Evolutionary conservation across 495 filamentous ascomycete genomes (phyloP).

Genomic region (Neurospora sp.): DNA sequence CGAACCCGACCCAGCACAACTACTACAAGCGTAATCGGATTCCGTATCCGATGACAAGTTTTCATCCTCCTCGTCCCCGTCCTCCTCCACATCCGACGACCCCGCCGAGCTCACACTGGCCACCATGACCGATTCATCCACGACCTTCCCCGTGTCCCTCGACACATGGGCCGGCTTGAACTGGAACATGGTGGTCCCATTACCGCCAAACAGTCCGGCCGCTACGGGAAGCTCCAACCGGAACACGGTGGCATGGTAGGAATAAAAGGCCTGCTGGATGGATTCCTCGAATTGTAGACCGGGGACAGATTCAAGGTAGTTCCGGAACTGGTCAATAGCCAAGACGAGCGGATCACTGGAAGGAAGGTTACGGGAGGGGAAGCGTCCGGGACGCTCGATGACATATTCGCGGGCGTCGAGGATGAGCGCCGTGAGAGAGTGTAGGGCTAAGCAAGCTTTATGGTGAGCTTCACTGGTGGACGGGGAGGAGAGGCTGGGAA

Average conservation of each 20-base stretch:
- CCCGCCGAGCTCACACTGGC: not conserved
- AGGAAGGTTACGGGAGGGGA: not conserved
- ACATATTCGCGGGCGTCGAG: not conserved
- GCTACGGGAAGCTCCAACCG: not conserved
- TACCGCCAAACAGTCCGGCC: not conserved
- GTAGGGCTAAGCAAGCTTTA: not conserved
- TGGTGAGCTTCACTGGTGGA: not conserved
- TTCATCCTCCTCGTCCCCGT: not conserved
- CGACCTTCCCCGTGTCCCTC: not conserved
- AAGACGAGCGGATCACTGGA: not conserved
- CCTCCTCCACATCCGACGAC: not conserved
- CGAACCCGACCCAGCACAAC: not conserved
- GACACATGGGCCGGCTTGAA: not conserved
- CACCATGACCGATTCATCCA: not conserved
- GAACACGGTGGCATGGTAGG: not conserved
- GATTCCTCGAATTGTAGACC: not conserved
- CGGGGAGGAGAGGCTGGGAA: not conserved
- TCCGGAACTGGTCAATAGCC: not conserved
- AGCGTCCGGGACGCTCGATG: not conserved
- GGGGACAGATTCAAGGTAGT: not conserved
- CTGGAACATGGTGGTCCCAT: not conserved
- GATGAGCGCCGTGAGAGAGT: not conserved
- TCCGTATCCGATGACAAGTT: not conserved
- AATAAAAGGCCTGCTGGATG: not conserved
- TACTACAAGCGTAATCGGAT: not conserved